These are phyloP conservation scores for Inonotus obliquus DNA, from an alignment of 1,284 basidiomycete genomes.

Conservation along the genomic window DNA sequence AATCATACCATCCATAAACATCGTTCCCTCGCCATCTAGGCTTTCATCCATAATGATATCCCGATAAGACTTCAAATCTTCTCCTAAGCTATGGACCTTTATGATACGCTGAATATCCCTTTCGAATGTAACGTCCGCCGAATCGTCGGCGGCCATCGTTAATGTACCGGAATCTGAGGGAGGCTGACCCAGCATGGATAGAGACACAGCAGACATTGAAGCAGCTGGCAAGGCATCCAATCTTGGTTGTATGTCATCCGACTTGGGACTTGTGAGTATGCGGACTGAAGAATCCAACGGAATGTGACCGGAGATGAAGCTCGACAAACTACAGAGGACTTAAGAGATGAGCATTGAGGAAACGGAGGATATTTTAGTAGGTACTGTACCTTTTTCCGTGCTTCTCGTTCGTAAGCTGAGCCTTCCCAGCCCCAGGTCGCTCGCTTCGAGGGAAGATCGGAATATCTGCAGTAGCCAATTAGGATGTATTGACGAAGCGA, in stretches of 20 bases:
- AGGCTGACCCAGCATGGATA: constrained; percentile 38
- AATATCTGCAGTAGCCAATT: neutral
- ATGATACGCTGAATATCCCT: constrained; percentile 25
- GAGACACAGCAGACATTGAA: constrained; percentile 28
- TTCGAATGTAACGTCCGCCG: constrained; percentile 9
- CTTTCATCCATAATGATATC: constrained; percentile 46
- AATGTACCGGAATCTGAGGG: constrained; percentile 24
- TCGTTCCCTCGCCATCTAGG: constrained; percentile 44
- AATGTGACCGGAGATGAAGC: constrained; percentile 9
- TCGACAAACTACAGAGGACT: neutral
- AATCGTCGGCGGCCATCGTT: constrained; percentile 22
- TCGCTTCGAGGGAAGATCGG: neutral
- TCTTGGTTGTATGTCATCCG: constrained; percentile 17
- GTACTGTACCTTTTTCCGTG: neutral
- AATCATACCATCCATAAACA: constrained; percentile 48
- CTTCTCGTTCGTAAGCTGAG: neutral
- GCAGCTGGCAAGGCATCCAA: constrained; percentile 24
- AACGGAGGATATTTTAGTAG: neutral
- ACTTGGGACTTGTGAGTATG: constrained; percentile 29
- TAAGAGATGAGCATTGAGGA: neutral
- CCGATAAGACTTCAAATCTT: constrained; percentile 27
- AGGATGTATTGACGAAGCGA: neutral
- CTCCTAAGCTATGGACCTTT: constrained; percentile 23
- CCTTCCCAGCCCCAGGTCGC: neutral
- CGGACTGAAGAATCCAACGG: constrained; percentile 31